Conservation (phyloP, 768 basidiomycete genomes). For the Naganishia vishniacii region DNA sequence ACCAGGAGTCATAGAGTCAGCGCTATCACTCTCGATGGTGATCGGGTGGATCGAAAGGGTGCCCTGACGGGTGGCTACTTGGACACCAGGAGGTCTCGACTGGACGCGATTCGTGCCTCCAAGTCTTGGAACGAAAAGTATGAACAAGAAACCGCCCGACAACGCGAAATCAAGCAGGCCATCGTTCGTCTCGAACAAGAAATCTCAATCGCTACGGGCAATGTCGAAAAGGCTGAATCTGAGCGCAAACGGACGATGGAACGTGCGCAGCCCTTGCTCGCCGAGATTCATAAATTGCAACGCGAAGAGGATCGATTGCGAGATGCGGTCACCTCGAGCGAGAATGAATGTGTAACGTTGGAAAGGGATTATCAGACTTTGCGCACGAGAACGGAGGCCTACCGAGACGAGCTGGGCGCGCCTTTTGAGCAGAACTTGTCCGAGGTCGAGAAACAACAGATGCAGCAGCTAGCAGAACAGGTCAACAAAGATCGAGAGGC, state of each 20-base stretch:
- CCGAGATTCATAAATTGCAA: conserved; percentile 59
- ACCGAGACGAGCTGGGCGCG: conserved; percentile 63
- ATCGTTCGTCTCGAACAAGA: conserved; percentile 75
- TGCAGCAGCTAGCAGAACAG: conserved; percentile 66
- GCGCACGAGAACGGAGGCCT: conserved; percentile 60
- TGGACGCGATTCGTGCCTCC: conserved; percentile 76
- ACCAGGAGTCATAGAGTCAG: conserved; percentile 91
- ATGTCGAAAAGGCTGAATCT: conserved; percentile 63
- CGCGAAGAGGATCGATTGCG: conserved; percentile 67
- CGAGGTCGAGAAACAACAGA: conserved; percentile 62
- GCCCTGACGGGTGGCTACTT: conserved; percentile 94
- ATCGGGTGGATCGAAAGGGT: conserved; percentile 94
- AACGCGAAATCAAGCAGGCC: conserved; percentile 67
- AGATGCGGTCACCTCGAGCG: conserved; percentile 60
- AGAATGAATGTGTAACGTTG: conserved; percentile 64
- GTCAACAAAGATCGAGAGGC: conserved; percentile 68
- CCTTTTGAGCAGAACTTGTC: conserved; percentile 72
- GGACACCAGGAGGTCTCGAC: conserved; percentile 79
- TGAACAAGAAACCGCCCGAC: conserved; percentile 60
- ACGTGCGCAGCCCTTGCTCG: conserved; percentile 61
- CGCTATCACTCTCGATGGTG: conserved; percentile 94
- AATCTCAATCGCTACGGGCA: conserved; percentile 68
- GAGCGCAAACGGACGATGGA: conserved; percentile 68
- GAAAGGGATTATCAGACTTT: conserved; percentile 65
- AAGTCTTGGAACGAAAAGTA: conserved; percentile 68